phyloP scores from a whole-genome alignment of 305 asterid species.

The Fraxinus xanthoxyloides region DNA sequence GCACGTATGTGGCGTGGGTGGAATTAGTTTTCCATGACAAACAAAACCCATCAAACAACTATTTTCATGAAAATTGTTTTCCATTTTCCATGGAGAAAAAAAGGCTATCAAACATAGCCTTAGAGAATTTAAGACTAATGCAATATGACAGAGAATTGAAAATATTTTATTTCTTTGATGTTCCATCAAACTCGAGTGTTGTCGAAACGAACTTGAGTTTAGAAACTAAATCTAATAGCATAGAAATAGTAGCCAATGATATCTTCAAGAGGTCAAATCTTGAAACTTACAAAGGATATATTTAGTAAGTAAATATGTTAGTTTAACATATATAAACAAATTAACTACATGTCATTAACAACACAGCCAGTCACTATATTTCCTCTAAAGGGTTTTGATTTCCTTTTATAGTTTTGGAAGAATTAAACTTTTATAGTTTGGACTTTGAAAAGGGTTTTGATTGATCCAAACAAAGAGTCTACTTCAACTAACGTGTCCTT shows the following conservation, averaged over 20 bases:
- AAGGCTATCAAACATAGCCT: too few relatives aligned
- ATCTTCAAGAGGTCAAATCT: background rate
- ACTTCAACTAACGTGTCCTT: background rate
- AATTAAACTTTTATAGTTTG: background rate
- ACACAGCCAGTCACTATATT: background rate
- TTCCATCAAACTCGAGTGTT: background rate
- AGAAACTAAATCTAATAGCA: background rate
- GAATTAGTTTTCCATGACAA: too few relatives aligned
- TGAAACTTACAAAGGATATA: background rate
- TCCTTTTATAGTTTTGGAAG: too few relatives aligned
- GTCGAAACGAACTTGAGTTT: background rate
- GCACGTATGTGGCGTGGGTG: too few relatives aligned
- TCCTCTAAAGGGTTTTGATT: too few relatives aligned
- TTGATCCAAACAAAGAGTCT: background rate
- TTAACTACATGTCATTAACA: background rate
- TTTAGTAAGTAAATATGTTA: background rate
- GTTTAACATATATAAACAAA: background rate
- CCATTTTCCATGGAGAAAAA: too few relatives aligned
- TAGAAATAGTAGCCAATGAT: background rate
- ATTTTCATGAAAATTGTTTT: too few relatives aligned
- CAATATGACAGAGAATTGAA: background rate
- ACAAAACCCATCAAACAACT: too few relatives aligned
- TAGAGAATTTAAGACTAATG: background rate
- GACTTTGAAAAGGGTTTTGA: background rate
- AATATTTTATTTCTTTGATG: background rate